Evolutionary conservation across 2,329 filamentous ascomycete species (phyloP), one percentile per base, ranked within the genome.

Genomic region (Mariannaea elegans): DNA sequence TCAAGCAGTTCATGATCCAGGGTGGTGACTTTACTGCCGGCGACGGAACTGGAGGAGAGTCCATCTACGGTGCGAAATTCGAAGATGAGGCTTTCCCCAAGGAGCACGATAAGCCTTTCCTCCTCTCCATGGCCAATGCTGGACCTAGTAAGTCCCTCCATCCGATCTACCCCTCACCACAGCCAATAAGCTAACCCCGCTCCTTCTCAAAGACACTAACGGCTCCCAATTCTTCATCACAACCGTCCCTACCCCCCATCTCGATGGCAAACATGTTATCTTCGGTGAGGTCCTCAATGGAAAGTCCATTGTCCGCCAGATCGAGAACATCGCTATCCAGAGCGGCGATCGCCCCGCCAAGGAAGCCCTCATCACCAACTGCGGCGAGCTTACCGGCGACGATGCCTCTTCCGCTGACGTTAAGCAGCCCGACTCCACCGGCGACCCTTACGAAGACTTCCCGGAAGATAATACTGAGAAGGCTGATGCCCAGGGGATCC

Each of bases 181-280:
- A 21, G n/a, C 0, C 42, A 34, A 38, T 48, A 27, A 32, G 23
- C 44, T 41, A 21, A 47, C 34, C 47, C 45, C 58, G 63, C 39
- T 59, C 56, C 46, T 67, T 44, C 24, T 48, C 38, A 46, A 66
- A 91, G 90, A 90, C 71, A 97, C 95, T 76, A 99, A 99, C 76
- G 95, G 95, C 73, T 96, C 92, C 49, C 95, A 99, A 74, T 99
- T 99, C 86, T 99, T 99, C 85, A 83, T 98, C 71, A 99, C 95
- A 47, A 98, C 95, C 14, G 92, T 97, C 27, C 84, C 89, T n/a
- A 98, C 95, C 13, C 94, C 93, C 46, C 95, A 98, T 77, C 87
- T 98, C 36, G 94, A 99, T 76, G 88, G 88, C 75, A 99, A 99
- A 84, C 94, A 99, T 80, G 95, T 98, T 45, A 94, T 99, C 21